Evolutionary conservation across 2,329 filamentous ascomycete genomes (phyloP).

Genomic region (Thermothelomyces thermophilus): DNA sequence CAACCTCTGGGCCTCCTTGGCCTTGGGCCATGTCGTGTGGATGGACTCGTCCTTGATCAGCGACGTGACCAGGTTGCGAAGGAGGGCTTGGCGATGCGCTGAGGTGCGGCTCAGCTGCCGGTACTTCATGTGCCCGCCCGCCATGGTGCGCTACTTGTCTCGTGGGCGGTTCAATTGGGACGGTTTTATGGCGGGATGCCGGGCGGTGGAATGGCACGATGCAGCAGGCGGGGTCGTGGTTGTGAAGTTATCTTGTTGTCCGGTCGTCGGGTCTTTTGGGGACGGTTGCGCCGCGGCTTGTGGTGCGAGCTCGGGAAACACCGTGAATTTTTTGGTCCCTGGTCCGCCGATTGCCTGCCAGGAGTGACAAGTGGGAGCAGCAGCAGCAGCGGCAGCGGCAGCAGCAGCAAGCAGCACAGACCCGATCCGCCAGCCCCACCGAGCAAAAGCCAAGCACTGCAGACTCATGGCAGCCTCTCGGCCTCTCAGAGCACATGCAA

Average conservation of each 20-base stretch:
- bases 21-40: conserved; percentile 91
- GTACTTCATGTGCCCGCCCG: conserved; percentile 79
- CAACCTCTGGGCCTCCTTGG: conserved; percentile 89
- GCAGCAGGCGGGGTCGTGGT: background rate
- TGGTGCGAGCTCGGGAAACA: background rate
- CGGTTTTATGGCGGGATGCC: background rate
- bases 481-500: too few relatives aligned
- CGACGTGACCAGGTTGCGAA: conserved; percentile 92
- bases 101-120: conserved; percentile 81
- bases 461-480: too few relatives aligned
- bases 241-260: background rate
- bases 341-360: too few relatives aligned
- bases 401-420: background rate
- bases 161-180: background rate
- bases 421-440: background rate
- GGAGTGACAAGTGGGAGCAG: too few relatives aligned
- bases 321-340: conserved; percentile 16
- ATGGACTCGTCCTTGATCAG: conserved; percentile 91
- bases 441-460: background rate
- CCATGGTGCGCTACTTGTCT: conserved; percentile 55
- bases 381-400: background rate
- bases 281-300: background rate
- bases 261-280: background rate
- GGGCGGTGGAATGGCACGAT: background rate
- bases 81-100: conserved; percentile 80